Percentiles rank a stretch among this genome's conserved stretches.
Conservation (phyloP, 73 alveolate genomes). For the Paramecium sexaurelia region DNA sequence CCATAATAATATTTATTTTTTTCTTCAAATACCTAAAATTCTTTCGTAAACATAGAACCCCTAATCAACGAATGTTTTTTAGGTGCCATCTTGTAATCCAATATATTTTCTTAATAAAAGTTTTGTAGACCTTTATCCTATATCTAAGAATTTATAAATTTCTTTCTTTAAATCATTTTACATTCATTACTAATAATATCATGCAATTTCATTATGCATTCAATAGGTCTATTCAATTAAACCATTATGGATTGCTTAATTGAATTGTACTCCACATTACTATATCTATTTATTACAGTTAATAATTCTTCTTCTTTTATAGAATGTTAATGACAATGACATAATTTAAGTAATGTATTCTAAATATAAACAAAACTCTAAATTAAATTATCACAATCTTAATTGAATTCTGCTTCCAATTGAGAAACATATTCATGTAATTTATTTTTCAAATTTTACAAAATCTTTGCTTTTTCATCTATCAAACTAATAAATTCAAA, state of each 20-base stretch:
- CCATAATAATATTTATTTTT: not conserved
- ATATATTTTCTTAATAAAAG: not conserved
- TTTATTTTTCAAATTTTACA: not conserved
- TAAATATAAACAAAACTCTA: not conserved
- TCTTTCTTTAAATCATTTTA: not conserved
- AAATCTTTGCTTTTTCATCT: conserved; percentile 21
- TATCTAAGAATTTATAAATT: not conserved
- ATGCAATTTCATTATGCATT: not conserved
- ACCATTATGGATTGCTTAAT: not conserved
- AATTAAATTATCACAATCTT: conserved; percentile 5
- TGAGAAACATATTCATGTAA: not conserved
- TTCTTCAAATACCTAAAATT: not conserved
- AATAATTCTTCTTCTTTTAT: not conserved
- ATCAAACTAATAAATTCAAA: conserved; percentile 3
- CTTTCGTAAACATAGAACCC: not conserved
- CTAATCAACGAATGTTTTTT: not conserved
- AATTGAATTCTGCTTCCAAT: conserved; percentile 7
- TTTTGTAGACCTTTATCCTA: not conserved
- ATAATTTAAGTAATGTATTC: not conserved
- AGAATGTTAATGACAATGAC: not conserved
- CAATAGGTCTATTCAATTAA: not conserved
- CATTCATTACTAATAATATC: not conserved
- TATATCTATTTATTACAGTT: not conserved
- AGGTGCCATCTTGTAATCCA: not conserved
- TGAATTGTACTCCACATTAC: not conserved